These are phyloP conservation scores for Lachnellula arida DNA, from an alignment of 2,329 filamentous ascomycete genomes.

Conservation along the genomic window DNA sequence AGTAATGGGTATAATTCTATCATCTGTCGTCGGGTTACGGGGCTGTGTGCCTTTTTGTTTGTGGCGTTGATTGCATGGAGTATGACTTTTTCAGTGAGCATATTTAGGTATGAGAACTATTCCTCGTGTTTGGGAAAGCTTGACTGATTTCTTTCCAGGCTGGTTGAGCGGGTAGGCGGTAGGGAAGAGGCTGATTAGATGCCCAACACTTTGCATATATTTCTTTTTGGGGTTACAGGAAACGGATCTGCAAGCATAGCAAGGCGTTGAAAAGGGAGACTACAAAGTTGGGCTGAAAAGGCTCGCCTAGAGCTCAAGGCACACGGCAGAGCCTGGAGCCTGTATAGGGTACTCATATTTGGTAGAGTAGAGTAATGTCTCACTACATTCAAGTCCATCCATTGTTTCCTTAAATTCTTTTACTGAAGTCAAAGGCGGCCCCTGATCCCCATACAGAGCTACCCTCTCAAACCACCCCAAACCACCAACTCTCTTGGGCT, in stretches of 20 bases:
- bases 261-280: background rate
- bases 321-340: background rate
- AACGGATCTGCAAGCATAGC: background rate
- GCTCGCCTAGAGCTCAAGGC: background rate
- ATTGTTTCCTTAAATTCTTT: background rate
- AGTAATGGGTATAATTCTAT: constrained; percentile 34
- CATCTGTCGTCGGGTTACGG: constrained; percentile 61
- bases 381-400: background rate
- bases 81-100: constrained; percentile 81
- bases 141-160: constrained; percentile 32
- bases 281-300: too few relatives aligned
- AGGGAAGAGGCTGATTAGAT: constrained; percentile 40
- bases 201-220: background rate
- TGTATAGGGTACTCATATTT: background rate
- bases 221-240: background rate
- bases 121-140: background rate
- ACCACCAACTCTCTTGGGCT: constrained; percentile 38
- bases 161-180: constrained; percentile 57
- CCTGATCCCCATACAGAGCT: constrained; percentile 53
- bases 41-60: constrained; percentile 72
- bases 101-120: constrained; percentile 52
- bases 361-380: constrained; percentile 1
- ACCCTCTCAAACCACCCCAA: constrained; percentile 56
- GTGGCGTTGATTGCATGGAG: constrained; percentile 86
- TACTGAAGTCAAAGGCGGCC: constrained; percentile 36